Evolutionary conservation across 2,329 filamentous ascomycete genomes (phyloP), one percentile per base, ranked within the genome.

Genomic region (Aspergillus terreus): DNA sequence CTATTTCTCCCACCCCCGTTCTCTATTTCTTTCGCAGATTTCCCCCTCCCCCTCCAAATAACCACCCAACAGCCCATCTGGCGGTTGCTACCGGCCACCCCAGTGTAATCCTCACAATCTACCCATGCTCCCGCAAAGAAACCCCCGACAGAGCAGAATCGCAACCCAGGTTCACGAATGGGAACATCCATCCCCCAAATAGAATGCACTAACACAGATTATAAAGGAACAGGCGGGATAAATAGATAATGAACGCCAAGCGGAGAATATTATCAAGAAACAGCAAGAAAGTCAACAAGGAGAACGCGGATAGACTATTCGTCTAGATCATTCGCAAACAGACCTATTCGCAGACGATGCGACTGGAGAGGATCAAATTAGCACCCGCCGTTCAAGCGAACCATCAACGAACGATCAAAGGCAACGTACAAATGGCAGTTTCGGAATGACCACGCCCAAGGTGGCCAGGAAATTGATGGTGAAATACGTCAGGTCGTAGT

Each of bases 401-500:
- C 32, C 35, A 33, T 12, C 23, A 14, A 40, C 5, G 23, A 23
- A 23, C 4, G 23, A 6, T 23, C 23, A 46, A 35, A 23, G 14
- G 44, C 2, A 84, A 73, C 40, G 6, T 80, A 97, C 92, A 70
- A 89, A 92, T 61, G 94, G 94, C 61, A 99, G 77, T 76, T 99
- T 99, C 38, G 94, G 94, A 69, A 99, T 94, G 53, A 99, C 88
- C 50, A 99, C 94, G 42, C 82, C 90, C 67, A 99, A 77, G 36
- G 95, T 89, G 51, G 94, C 94, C 64, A 96, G 76, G 70, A 95
- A 92, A 77, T 99, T 99, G 77, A 99, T 94, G 64, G 88, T 90
- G 69, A 99, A 99, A 75, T 96, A 97, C 42, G 90, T 88, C 69
- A 96, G 73, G 74, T 96, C 92, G 78, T 97, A 99, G 75, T 97